Evolutionary conservation across 495 filamentous ascomycete genomes (phyloP), one percentile per base, ranked within the genome.

Genomic region (Cairneyella variabilis): DNA sequence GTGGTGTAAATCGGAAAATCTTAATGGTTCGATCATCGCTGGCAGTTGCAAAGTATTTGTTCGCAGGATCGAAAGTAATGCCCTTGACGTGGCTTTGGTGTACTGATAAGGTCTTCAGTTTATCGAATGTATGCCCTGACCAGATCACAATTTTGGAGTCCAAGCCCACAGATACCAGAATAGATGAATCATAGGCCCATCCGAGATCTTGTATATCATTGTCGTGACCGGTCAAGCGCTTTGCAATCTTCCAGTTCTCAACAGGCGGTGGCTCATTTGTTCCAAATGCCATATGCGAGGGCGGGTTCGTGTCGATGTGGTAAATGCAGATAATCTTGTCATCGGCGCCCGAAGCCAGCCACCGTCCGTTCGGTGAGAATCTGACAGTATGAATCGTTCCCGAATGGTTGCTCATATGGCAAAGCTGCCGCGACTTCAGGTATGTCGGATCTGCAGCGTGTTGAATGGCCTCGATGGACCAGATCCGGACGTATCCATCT

Each of bases 241-340:
- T 85, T 53, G 89, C 82, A 27, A 95, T 95, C 65, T 93, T 89
- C 93, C 93, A 99, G 62, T 95, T 96, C 71, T 99, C 93, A 20
- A 92, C 87, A 0, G 92, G 90, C 1, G 91, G 90, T 25, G 89
- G 80, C 61, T 97, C 95, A 63, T 95, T 95, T 17, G 89, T 84
- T 38, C 91, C 91, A 86, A 71, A 48, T 48, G 82, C 74, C 20
- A 81, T 72, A 65, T 85, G 83, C 14, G 86, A 79, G 0, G 89
- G 86, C 3, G 88, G 84, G 57, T 84, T 88, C 17, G 83, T 78
- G 65, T 98, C 93, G 39, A 97, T 78, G 39, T 85, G 81, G 66
- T 99, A 99, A 48, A 99, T 88, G 64, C 93, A 95, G 48, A 99
- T 91, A 59, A 99, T 90, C 72, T 96, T 96, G 68, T 99, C 93